Evolutionary conservation across 2,329 filamentous ascomycete genomes (phyloP), one percentile per base, ranked within the genome.

Genomic region (Verticillium nubilum): DNA sequence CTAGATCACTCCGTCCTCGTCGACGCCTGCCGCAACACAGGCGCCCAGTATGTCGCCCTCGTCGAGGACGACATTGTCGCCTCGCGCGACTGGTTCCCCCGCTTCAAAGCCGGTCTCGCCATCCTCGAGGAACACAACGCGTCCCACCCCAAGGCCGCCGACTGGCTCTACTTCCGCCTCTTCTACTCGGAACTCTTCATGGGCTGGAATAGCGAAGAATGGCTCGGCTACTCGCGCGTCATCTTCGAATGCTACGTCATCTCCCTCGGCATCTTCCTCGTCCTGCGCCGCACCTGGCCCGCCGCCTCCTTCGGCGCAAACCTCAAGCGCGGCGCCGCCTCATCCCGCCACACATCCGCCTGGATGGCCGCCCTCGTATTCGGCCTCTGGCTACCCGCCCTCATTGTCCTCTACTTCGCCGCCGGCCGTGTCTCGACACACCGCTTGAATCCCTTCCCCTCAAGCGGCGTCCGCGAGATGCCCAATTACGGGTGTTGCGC

Each of bases 181-280:
- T 76, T 76, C 63, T 75, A 75, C 62, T 73, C 73, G 4, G 73
- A 76, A 59, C 63, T 71, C 1, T 67, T 72, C 13, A 72, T 75
- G 67, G 72, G 73, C 5, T 76, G 74, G 73, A 75, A 75, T 58
- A 66, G 64, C 15, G 72, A 75, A 59, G 71, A 74, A 60, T 68
- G 68, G 63, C 65, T 67, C 2, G 63, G 59, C 33, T 74, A 75
- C 47, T 28, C 66, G 2, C 58, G 65, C 53, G 62, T 63, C 6
- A 67, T 73, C 17, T 62, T 68, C 1, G 4, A 68, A 23, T 61
- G 66, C 15, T 74, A 74, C 55, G 61, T 65, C 1, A 57, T 59
- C 0, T 27, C 71, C 4, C 57, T 69, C 9, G 13, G 64, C 15
- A 47, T 56, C 28, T 66, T 69, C 28, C 29, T 68, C 29, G 53